Evolutionary conservation across 148 eudicot genomes (phyloP).

Genomic region (Vaccinium vitisidaea): DNA sequence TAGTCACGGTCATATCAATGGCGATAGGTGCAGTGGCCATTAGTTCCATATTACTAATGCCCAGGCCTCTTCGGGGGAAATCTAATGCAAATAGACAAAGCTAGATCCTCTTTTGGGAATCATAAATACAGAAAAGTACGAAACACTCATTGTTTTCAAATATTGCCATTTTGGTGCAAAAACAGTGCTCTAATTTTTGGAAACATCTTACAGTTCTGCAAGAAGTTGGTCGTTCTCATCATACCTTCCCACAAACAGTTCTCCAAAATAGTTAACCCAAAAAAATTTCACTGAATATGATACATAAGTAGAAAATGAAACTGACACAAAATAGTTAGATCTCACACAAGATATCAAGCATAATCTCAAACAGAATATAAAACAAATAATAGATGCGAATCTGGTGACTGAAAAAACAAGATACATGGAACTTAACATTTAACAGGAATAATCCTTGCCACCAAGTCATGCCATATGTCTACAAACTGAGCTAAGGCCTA

Average conservation of each 20-base stretch:
- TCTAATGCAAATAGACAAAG: not conserved
- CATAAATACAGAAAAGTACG: not conserved
- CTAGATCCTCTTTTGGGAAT: not conserved
- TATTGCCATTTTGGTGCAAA: not conserved
- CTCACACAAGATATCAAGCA: not conserved
- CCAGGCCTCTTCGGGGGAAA: not conserved
- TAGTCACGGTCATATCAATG: not conserved
- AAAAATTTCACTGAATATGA: not conserved
- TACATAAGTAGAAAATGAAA: not conserved
- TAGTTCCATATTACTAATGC: not conserved
- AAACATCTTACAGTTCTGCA: not conserved
- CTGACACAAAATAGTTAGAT: not conserved
- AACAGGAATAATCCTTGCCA: slow-evolving; percentile 7
- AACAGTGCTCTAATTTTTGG: not conserved
- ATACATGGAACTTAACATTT: not conserved
- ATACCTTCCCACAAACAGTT: not conserved
- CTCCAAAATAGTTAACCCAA: not conserved
- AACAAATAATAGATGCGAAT: not conserved
- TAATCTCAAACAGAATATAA: not conserved
- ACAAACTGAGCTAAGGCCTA: not conserved
- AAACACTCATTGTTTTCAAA: not conserved
- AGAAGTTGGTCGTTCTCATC: not conserved
- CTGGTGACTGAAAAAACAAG: not conserved
- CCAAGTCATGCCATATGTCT: not conserved
- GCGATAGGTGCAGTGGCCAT: not conserved